Evolutionary conservation across 495 filamentous ascomycete species (phyloP), one percentile per base, ranked within the genome.

Genomic region (Talaromyces trachyspermus): DNA sequence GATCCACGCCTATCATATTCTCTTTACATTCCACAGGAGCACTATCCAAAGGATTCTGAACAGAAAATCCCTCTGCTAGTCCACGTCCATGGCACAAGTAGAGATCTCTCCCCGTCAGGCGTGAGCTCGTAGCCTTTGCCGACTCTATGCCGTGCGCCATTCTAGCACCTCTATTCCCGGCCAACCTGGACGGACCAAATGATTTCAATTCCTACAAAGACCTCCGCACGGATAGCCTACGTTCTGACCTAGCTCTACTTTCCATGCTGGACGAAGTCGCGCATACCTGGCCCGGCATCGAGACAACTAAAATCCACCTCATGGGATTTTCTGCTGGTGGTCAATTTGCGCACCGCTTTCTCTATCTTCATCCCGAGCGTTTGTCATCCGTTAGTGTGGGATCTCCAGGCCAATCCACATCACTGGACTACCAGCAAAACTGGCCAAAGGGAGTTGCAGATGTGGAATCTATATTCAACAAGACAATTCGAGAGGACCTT

Each of bases 261-360:
- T 42, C 19, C 9, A 42, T 42, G 5, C 22, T 25, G 15, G 22
- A 42, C 9, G 39, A 63, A 44, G 50, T 61, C 5, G 48, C 54
- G 19, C 8, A 4, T 2, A 44, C 52, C 6, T 59, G 49, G 51
- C 58, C 56, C 1, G 56, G 48, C 7, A 61, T 63, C 14, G 55
- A 50, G 2, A 61, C 60, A 36, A 48, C 23, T 5, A 59, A 57
- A 36, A 24, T 63, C 40, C 57, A 57, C 25, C 26, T 63, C 10
- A 50, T 49, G 43, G 60, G 60, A 2, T 63, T 59, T 32, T 55
- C 54, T 20, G 60, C 58, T 0, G 60, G 60, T 22, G 60, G 56
- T 8, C 58, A 63, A 43, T 63, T 63, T 46, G 43, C 49, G 0
- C 56, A 59, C 39, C 49, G 58, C 17, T 61, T 63, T 23, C 35